A percentile compares a stretch with the other conserved stretches of the same genome.
phyloP scores from a whole-genome alignment of 2,329 filamentous ascomycete species.

The Fonsecaea monophora region DNA sequence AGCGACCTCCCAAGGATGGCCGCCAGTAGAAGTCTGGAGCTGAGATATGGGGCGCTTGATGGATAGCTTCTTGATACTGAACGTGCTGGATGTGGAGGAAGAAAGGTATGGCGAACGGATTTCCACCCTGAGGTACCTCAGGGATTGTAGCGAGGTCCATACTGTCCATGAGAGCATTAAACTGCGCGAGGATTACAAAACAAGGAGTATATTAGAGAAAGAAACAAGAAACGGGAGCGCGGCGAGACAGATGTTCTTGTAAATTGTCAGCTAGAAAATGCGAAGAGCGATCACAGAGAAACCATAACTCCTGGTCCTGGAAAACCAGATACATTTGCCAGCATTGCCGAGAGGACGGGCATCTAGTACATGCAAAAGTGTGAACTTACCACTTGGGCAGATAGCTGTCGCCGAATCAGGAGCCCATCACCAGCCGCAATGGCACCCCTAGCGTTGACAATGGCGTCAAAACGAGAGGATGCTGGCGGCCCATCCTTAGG shows the following conservation, averaged over 20 bases:
- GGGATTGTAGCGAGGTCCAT: neutral
- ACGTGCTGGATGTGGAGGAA: constrained; percentile 20
- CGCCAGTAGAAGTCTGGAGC: constrained; percentile 19
- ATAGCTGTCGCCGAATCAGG: constrained; percentile 13
- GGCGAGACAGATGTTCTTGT: neutral
- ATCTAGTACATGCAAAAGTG: neutral
- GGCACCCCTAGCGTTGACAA: constrained; percentile 12
- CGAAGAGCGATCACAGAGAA: neutral
- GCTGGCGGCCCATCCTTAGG: neutral
- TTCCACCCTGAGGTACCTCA: neutral
- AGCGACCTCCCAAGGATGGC: constrained; percentile 4
- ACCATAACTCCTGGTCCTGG: constrained; percentile 8
- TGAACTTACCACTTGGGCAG: constrained; percentile 15
- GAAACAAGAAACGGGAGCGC: neutral
- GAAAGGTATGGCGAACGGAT: constrained; percentile 5
- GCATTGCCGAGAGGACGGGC: neutral
- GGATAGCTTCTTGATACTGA: neutral
- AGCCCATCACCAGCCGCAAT: constrained; percentile 5
- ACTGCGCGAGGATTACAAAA: neutral
- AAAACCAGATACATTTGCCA: neutral
- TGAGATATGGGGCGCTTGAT: neutral
- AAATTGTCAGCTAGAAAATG: neutral
- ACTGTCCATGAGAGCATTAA: neutral
- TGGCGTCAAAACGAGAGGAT: constrained; percentile 16
- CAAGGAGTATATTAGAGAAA: neutral